A percentile compares a stretch with the other conserved stretches of the same genome.
phyloP scores from a whole-genome alignment of 371 early-diverging fungal genomes.

The Mortierella sp. region DNA sequence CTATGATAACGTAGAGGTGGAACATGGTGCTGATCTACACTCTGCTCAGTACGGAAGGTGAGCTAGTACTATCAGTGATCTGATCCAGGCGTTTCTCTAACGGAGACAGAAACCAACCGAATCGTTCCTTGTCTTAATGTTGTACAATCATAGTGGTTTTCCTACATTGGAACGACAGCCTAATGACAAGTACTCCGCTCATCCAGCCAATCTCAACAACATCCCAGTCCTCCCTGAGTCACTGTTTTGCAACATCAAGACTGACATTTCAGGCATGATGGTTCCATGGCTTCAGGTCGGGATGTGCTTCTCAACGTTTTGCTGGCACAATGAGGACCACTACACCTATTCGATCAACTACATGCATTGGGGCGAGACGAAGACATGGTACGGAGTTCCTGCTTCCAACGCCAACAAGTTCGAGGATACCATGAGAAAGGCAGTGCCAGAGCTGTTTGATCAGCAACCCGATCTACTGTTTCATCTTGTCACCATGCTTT shows the following conservation, averaged over 20 bases:
- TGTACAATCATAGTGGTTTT: conserved; percentile 71
- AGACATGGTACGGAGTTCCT: conserved; percentile 97
- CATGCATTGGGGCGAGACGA: conserved; percentile 95
- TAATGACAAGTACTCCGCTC: conserved; percentile 65
- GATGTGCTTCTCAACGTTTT: conserved; percentile 95
- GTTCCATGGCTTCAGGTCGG: conserved; percentile 97
- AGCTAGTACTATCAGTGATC: too few species aligned
- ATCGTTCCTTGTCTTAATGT: neutral
- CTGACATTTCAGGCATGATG: conserved; percentile 95
- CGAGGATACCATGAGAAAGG: conserved; percentile 83
- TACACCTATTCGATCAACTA: conserved; percentile 96
- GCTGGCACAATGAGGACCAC: conserved; percentile 98
- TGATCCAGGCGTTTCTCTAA: too few species aligned
- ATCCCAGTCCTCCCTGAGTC: conserved; percentile 85
- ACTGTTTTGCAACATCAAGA: conserved; percentile 84
- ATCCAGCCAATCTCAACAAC: conserved; percentile 92
- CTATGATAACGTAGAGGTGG: conserved; percentile 89
- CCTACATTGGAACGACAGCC: conserved; percentile 72
- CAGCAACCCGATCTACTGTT: conserved; percentile 91
- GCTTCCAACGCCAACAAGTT: conserved; percentile 82
- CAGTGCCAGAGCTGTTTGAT: conserved; percentile 90
- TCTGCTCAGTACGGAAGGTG: conserved; percentile 91
- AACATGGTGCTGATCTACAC: conserved; percentile 96
- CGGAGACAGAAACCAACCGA: too few species aligned
- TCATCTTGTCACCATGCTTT: conserved; percentile 92